phyloP scores from a whole-genome alignment of 75 land plant species.

The Pseudotsuga menziesii region DNA sequence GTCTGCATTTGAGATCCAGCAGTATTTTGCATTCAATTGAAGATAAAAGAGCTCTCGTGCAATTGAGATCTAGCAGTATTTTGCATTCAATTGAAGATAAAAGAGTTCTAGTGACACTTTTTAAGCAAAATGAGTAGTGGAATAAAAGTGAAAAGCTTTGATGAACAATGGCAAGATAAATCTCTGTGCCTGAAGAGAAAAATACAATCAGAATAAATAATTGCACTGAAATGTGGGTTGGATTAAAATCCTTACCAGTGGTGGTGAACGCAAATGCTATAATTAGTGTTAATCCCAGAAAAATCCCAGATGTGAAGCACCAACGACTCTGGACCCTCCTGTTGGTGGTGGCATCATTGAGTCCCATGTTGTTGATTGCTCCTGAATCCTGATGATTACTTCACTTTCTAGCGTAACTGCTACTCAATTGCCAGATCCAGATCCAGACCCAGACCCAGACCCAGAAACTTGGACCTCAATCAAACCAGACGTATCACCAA shows the following conservation, averaged over 20 bases:
- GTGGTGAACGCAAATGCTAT: constrained; percentile 2
- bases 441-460: too few relatives aligned
- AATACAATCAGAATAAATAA: too few relatives aligned
- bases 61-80: not conserved
- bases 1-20: not conserved
- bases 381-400: not conserved
- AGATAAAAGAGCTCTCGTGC: too few relatives aligned
- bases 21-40: constrained; percentile 9
- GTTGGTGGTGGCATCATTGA: not conserved
- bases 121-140: not conserved
- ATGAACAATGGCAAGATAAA: too few relatives aligned
- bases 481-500: too few relatives aligned
- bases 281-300: not conserved
- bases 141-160: not conserved
- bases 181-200: too few relatives aligned
- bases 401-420: too few relatives aligned
- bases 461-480: too few relatives aligned
- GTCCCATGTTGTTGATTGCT: not conserved
- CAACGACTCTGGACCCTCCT: not conserved
- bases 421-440: too few relatives aligned
- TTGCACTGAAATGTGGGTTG: too few relatives aligned
- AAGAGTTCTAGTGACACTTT: not conserved
- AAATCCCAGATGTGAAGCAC: not conserved
- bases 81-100: constrained; percentile 11
- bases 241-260: not conserved